These are phyloP conservation scores for Alternaria arborescens DNA, from an alignment of 2,329 filamentous ascomycete species.

Conservation along the genomic window DNA sequence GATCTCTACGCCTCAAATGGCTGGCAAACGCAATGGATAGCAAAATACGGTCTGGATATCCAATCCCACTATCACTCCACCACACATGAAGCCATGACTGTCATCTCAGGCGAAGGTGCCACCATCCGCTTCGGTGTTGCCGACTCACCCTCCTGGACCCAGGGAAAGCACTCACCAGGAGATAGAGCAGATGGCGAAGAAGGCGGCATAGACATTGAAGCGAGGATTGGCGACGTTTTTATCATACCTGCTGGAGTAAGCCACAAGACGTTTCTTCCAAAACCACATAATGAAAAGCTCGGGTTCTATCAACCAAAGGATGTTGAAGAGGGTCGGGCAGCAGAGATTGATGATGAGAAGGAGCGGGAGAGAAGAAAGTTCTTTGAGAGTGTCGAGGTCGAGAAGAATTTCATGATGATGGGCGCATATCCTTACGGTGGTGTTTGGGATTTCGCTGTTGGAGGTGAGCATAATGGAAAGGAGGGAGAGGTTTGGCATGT, in stretches of 20 bases:
- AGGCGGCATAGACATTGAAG: constrained; percentile 60
- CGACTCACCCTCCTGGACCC: constrained; percentile 48
- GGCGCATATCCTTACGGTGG: constrained; percentile 63
- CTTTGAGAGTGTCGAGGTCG: constrained; percentile 49
- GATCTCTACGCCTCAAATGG: constrained; percentile 59
- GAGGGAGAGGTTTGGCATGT: constrained; percentile 59
- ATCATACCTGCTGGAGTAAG: constrained; percentile 65
- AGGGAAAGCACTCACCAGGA: constrained; percentile 42
- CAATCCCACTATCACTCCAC: constrained; percentile 63
- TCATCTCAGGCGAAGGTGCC: constrained; percentile 61
- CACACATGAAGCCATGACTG: constrained; percentile 67
- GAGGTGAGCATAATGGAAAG: constrained; percentile 54
- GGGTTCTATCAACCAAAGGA: constrained; percentile 57
- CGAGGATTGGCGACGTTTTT: constrained; percentile 65
- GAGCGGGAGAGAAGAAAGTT: constrained; percentile 46
- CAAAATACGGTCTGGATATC: constrained; percentile 65
- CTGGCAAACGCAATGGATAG: constrained; percentile 66
- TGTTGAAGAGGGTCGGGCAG: constrained; percentile 22
- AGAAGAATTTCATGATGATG: constrained; percentile 63
- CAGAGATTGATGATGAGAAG: constrained; percentile 31
- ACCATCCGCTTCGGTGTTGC: constrained; percentile 65
- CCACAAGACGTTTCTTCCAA: constrained; percentile 62
- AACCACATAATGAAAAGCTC: constrained; percentile 49
- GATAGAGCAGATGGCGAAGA: constrained; percentile 56
- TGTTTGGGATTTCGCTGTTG: constrained; percentile 62